Percentiles rank a stretch among this genome's conserved stretches.
phyloP scores from a whole-genome alignment of 2,329 filamentous ascomycete species.

The Lecanicillium sp. region DNA sequence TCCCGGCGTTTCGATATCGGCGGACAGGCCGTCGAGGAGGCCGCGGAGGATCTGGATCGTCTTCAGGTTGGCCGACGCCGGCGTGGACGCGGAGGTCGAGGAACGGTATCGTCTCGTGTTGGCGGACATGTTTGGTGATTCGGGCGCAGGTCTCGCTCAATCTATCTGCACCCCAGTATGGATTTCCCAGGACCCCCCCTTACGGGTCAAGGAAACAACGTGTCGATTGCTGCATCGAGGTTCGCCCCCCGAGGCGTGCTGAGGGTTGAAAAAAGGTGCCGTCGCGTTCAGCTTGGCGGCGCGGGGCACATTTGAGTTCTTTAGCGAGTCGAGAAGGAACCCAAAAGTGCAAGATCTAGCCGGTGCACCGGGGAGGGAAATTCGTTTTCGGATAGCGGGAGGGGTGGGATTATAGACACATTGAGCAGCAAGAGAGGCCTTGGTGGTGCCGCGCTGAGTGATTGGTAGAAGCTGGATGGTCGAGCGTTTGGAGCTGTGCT shows the following conservation, averaged over 20 bases:
- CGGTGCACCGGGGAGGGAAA: not conserved
- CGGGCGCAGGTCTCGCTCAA: not conserved
- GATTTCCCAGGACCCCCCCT: slow-evolving; percentile 5
- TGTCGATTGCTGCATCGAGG: slow-evolving; percentile 9
- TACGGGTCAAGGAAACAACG: slow-evolving; percentile 9
- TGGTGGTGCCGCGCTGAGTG: not conserved
- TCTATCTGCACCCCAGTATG: slow-evolving; percentile 4
- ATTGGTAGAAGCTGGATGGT: not conserved
- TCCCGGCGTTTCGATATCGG: slow-evolving; percentile 26
- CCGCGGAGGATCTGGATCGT: slow-evolving; percentile 52
- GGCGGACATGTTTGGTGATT: slow-evolving; percentile 37
- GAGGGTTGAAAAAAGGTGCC: not conserved
- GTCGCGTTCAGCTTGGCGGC: slow-evolving; percentile 6
- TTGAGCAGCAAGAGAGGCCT: too few relatives aligned
- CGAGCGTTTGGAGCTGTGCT: too few relatives aligned
- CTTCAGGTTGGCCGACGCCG: slow-evolving; percentile 48
- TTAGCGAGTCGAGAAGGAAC: not conserved
- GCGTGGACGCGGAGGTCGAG: slow-evolving; percentile 55
- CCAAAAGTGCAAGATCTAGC: not conserved
- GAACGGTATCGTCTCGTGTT: slow-evolving; percentile 55
- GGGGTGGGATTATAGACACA: too few relatives aligned
- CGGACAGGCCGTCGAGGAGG: slow-evolving; percentile 44
- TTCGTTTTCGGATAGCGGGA: not conserved
- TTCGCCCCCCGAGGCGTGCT: not conserved
- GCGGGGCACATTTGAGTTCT: slow-evolving; percentile 11